phyloP scores from a whole-genome alignment of 2,329 filamentous ascomycete species.

The Monilinia fructigena region DNA sequence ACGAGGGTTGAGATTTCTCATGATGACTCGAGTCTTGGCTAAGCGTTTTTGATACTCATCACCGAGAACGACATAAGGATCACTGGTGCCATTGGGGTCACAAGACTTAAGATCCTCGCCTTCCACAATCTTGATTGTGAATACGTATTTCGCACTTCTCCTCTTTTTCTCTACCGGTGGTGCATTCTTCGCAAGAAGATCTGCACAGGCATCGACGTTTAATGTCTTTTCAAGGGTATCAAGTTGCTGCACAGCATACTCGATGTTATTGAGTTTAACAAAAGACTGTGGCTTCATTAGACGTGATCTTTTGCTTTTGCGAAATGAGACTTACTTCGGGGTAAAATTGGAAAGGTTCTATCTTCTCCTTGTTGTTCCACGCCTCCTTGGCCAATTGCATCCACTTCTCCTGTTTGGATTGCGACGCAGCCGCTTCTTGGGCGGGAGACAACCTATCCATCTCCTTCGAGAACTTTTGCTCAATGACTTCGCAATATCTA shows the following conservation, averaged over 20 bases:
- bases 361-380: constrained; percentile 86
- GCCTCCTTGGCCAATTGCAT: constrained; percentile 92
- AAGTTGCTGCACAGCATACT: constrained; percentile 88
- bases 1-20: constrained; percentile 84
- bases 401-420: constrained; percentile 87
- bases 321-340: constrained; percentile 64
- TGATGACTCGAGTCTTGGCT: constrained; percentile 89
- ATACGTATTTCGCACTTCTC: constrained; percentile 85
- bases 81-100: constrained; percentile 88
- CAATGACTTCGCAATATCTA: constrained; percentile 87
- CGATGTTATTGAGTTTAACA: constrained; percentile 96
- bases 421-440: constrained; percentile 73
- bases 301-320: constrained; percentile 10
- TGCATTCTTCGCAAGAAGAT: constrained; percentile 73
- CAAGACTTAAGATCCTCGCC: constrained; percentile 98
- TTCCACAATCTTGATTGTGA: constrained; percentile 98
- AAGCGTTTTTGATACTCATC: constrained; percentile 98
- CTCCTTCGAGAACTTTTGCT: constrained; percentile 80
- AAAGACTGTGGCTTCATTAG: constrained; percentile 65
- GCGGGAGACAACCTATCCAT: constrained; percentile 91
- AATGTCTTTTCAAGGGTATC: constrained; percentile 87
- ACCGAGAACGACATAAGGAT: constrained; percentile 94
- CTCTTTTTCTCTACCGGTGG: constrained; percentile 63
- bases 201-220: constrained; percentile 87
- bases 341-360: constrained; percentile 96